Conservation (phyloP, 371 early-diverging fungal genomes). For the Apophysomyces trapeziformis region DNA sequence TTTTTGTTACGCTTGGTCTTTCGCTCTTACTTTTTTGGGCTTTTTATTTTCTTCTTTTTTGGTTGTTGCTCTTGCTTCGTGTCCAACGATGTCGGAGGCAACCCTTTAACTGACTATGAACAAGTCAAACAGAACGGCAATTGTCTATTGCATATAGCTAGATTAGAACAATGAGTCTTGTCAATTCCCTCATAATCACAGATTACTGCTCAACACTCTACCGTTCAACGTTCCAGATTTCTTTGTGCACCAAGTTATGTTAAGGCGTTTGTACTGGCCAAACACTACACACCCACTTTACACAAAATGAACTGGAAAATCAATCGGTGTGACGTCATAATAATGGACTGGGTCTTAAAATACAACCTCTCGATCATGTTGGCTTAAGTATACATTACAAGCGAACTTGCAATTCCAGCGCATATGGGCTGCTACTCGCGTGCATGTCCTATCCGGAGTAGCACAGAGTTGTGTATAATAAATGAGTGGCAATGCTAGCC, state of each 20-base stretch:
- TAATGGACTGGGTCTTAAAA: no score
- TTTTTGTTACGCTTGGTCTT: conserved; percentile 12
- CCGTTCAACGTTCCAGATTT: background rate
- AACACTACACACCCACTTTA: no score
- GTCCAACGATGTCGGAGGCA: conserved; percentile 6
- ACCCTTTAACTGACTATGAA: background rate
- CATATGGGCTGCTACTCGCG: no score
- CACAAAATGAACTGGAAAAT: no score
- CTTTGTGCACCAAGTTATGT: background rate
- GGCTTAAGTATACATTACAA: no score
- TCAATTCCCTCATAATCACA: conserved; percentile 1
- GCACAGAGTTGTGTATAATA: no score
- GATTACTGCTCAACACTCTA: conserved; percentile 1
- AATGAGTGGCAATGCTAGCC: no score
- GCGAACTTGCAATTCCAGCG: no score
- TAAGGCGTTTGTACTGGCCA: background rate
- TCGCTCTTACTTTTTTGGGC: conserved; percentile 16
- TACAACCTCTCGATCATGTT: no score
- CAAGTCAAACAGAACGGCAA: conserved; percentile 2
- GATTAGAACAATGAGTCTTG: background rate
- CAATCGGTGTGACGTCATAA: no score
- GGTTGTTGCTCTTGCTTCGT: background rate
- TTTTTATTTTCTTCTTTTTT: conserved; percentile 8
- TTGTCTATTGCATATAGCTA: background rate
- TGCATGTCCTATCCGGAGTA: no score